These are phyloP conservation scores for Neophaeococcomyces mojaviensis DNA, from an alignment of 2,329 filamentous ascomycete species.

Conservation along the genomic window DNA sequence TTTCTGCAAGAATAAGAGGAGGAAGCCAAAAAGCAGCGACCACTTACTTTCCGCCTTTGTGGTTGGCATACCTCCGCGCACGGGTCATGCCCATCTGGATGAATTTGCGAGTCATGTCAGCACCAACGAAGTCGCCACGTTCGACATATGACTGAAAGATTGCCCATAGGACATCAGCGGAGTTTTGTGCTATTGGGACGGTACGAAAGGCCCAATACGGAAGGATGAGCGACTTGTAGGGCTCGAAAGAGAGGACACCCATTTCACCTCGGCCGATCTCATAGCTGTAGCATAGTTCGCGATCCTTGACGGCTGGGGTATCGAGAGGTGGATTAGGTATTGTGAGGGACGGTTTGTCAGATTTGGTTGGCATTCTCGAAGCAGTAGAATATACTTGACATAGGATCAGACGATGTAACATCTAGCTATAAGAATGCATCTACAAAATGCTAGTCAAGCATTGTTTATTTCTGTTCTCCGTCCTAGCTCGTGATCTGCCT, in stretches of 20 bases:
- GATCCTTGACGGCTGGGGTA: constrained; percentile 18
- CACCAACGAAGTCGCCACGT: constrained; percentile 52
- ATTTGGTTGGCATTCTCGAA: constrained; percentile 11
- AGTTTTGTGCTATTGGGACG: constrained; percentile 43
- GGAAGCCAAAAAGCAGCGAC: not conserved
- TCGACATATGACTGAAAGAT: constrained; percentile 48
- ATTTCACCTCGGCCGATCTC: constrained; percentile 54
- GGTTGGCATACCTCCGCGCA: constrained; percentile 52
- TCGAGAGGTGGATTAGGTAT: constrained; percentile 15
- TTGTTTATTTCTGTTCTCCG: too few relatives aligned
- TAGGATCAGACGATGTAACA: too few relatives aligned
- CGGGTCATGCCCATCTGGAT: constrained; percentile 61
- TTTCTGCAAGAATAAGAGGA: constrained; percentile 32
- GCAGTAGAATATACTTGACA: not conserved
- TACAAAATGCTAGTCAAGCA: too few relatives aligned
- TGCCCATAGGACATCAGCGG: constrained; percentile 41
- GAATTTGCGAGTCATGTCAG: constrained; percentile 59
- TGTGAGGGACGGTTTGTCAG: constrained; percentile 13
- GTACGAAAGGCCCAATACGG: constrained; percentile 56
- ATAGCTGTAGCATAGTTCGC: constrained; percentile 33
- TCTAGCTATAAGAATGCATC: too few relatives aligned
- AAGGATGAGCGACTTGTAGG: constrained; percentile 54
- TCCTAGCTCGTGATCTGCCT: too few relatives aligned
- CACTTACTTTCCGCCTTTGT: constrained; percentile 36
- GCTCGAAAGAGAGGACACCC: constrained; percentile 55